Evolutionary conservation across 202 grass and related monocot species (phyloP), one percentile per base, ranked within the genome.

Genomic region (Brachypodium distachyon): DNA sequence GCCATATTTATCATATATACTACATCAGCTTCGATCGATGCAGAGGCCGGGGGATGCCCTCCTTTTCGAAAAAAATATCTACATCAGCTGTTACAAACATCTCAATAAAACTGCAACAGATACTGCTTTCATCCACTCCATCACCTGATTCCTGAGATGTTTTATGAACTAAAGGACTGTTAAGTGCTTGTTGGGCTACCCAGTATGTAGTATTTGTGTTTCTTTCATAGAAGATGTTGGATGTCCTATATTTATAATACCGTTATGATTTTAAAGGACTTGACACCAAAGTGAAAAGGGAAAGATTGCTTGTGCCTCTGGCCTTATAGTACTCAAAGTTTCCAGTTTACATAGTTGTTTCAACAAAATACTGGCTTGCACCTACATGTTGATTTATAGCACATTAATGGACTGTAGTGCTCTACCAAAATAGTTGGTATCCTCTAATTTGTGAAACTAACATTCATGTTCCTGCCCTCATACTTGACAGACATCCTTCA

Each of bases 401-500:
- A 69, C 19, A 55, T 6, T 57, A 42, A 51, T 44, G n/a, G 28
- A 77, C 52, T 74, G 48, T 68, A 74, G 46, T 31, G 31, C 18
- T 74, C 16, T 22, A 73, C 9, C 12, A 18, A 70, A 26, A n/a
- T 38, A 46, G 14, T 4, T 61, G 37, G 3, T 74, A 41, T 32
- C 37, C 1, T 25, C 49, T 14, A 47, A 57, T 14, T 78, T 67
- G 23, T 47, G 25, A 69, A 69, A 69, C 18, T 70, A 61, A 82
- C 74, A 21, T 42, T 56, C 16, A 32, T 79, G 22, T 71, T 54
- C 23, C 65, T 82, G 21, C 9, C 58, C 26, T 87, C n/a, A 39
- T 84, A 60, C 65, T 60, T 79, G 54, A 53, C 88, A 97, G 90
- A 97, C 58, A 85, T 97, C 76, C 90, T 93, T 84, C 90, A 93